phyloP scores from a whole-genome alignment of 2,329 filamentous ascomycete species.

The Mollisiaceae sp. region DNA sequence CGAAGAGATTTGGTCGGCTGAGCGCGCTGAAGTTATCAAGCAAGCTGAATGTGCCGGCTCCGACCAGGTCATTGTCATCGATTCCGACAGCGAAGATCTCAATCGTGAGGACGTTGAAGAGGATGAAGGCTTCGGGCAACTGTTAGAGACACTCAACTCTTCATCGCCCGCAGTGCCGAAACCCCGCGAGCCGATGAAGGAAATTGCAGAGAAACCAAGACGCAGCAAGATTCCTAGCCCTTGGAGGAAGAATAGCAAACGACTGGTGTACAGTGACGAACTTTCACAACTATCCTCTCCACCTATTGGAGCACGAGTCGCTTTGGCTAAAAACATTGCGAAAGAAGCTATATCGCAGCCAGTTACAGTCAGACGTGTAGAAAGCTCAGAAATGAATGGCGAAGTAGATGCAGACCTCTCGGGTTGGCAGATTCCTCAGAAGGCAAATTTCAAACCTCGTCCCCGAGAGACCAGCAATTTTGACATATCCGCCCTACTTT shows the following conservation, averaged over 20 bases:
- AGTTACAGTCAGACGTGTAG: slow-evolving; percentile 26
- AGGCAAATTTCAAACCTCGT: slow-evolving; percentile 40
- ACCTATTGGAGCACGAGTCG: slow-evolving; percentile 10
- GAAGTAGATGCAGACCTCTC: slow-evolving; percentile 32
- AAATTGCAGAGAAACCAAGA: slow-evolving; percentile 35
- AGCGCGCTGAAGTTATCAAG: slow-evolving; percentile 37
- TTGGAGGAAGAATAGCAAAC: slow-evolving; percentile 41
- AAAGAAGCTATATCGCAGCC: slow-evolving; percentile 20
- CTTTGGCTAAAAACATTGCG: slow-evolving; percentile 13
- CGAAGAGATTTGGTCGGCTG: slow-evolving; percentile 35
- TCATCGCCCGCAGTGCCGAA: slow-evolving; percentile 36
- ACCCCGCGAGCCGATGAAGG: slow-evolving; percentile 21
- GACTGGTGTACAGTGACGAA: slow-evolving; percentile 41
- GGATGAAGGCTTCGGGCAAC: slow-evolving; percentile 40
- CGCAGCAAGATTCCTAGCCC: slow-evolving; percentile 41
- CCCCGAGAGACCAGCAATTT: slow-evolving; percentile 30
- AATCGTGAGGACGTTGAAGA: slow-evolving; percentile 24
- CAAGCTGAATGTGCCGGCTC: slow-evolving; percentile 31
- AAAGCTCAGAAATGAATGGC: slow-evolving; percentile 13
- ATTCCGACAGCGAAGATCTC: slow-evolving; percentile 32
- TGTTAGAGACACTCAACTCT: slow-evolving; percentile 43
- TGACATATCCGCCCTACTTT: slow-evolving; percentile 39
- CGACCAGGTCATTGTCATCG: slow-evolving; percentile 36
- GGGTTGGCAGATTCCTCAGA: slow-evolving; percentile 40
- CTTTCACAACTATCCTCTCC: slow-evolving; percentile 34